Evolutionary conservation across 345 rosid species (phyloP).

Genomic region (Alliaria petiolata): DNA sequence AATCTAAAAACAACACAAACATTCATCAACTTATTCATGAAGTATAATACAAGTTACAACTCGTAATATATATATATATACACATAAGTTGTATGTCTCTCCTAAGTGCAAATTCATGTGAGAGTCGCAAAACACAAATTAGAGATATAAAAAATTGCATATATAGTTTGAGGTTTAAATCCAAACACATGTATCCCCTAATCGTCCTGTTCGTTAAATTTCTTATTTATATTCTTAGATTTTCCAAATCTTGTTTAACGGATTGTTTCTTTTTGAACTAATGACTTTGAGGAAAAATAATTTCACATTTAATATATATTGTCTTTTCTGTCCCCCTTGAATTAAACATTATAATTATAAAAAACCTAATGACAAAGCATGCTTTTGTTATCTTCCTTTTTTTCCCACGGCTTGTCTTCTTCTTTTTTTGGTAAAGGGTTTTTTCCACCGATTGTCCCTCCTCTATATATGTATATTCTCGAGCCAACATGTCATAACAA

Average conservation of each 20-base stretch:
- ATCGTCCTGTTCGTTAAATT: neutral
- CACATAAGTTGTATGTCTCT: neutral
- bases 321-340: conserved; percentile 15
- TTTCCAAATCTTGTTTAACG: too few species aligned
- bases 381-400: conserved; percentile 15
- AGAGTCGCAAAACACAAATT: neutral
- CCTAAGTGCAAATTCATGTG: neutral
- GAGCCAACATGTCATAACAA: neutral
- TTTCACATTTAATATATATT: neutral
- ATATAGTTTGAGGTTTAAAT: neutral
- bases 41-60: too few species aligned
- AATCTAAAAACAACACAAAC: too few species aligned
- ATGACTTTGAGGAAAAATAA: neutral
- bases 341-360: conserved; percentile 20
- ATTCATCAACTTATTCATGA: too few species aligned
- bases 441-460: neutral
- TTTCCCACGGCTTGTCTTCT: too few species aligned
- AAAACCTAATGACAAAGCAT: conserved; percentile 18
- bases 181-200: neutral
- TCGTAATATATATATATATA: neutral
- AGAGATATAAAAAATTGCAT: neutral
- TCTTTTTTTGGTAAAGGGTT: too few species aligned
- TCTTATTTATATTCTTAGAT: too few species aligned
- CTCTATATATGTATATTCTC: neutral
- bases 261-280: too few species aligned